Base-by-base conservation (phyloP, 2,329 filamentous ascomycete genomes). In the Penicillium paneum region DNA sequence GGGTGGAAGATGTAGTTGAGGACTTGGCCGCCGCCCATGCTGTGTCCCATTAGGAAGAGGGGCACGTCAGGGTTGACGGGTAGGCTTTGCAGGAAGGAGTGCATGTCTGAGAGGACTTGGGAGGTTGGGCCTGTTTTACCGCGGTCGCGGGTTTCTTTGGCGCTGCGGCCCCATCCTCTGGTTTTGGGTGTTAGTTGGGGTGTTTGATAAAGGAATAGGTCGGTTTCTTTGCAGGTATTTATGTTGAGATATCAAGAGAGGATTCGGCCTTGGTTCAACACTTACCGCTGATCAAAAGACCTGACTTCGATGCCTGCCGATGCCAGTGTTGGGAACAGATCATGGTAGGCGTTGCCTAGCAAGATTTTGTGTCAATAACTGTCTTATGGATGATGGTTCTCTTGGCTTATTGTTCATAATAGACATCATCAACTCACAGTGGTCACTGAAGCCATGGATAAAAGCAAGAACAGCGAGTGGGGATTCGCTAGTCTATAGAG, bases 361-460 rank as follows among this genome's bases (percentile, higher is more conserved):
- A n/a, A 40, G 3, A 7, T 10, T 54, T 51, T 35, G 17, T 8
- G 15, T 53, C 32, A 28, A 24, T 28, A 10, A 8, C 38, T 42
- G 28, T 13, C 10, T 24, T 17, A 3, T 24, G 5, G 13, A 17
- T 2, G 15, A 19, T 10, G 3, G 17, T 17, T 42, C 3, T 21
- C 12, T 17, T 34, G 13, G 36, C 15, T 36, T 11, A 21, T 17
- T 32, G 40, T 17, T 24, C 10, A 12, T 29, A 15, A 28, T 24
- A 19, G 17, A 44, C 17, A 32, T 21, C 1, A 44, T 44, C 32
- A 38, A 57, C 70, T 59, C 69, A 79, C 79, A 79, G 73, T 95
- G 90, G 73, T 96, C 92, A 71, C 85, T 91, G 79, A 92, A 97
- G 66, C 92, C 92, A 75, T 97, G 92, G 59, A 97, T 77, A 73